A percentile compares a stretch with the other conserved stretches of the same genome.
phyloP scores from a whole-genome alignment of 257 asterid genomes.

The Lavandula angustifolia region DNA sequence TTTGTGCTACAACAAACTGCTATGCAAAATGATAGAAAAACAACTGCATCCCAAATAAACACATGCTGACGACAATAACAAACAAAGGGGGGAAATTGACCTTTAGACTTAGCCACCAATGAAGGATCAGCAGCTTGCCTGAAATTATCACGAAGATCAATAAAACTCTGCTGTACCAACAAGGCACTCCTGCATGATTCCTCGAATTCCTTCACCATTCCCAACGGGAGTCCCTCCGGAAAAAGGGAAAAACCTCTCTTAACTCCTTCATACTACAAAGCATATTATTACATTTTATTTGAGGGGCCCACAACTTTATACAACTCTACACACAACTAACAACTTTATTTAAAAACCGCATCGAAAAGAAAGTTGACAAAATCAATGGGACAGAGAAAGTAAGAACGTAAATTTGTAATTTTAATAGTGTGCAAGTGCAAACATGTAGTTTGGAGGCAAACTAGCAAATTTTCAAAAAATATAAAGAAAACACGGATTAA shows the following conservation, averaged over 20 bases:
- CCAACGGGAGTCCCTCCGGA: constrained; percentile 91
- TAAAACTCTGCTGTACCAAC: constrained; percentile 75
- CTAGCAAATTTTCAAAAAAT: no score
- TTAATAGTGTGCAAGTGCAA: no score
- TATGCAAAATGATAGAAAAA: neutral
- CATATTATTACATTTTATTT: no score
- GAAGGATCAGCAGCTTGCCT: constrained; percentile 76
- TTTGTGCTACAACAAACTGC: constrained; percentile 4
- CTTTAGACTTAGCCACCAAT: constrained; percentile 47
- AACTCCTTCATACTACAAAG: constrained; percentile 69
- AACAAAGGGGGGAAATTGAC: constrained; percentile 37
- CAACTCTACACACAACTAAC: no score
- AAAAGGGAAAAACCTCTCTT: constrained; percentile 49
- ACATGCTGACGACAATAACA: constrained; percentile 24
- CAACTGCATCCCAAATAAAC: neutral
- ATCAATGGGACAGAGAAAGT: no score
- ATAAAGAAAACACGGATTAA: no score
- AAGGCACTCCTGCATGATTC: constrained; percentile 80
- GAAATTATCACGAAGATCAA: constrained; percentile 91
- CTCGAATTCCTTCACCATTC: constrained; percentile 92
- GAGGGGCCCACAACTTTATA: no score
- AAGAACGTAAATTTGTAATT: no score
- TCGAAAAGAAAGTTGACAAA: no score
- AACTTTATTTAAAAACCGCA: no score
- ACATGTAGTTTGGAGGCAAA: no score